These are phyloP conservation scores for Boletus sp. DNA, from an alignment of 768 basidiomycete genomes.

Conservation along the genomic window DNA sequence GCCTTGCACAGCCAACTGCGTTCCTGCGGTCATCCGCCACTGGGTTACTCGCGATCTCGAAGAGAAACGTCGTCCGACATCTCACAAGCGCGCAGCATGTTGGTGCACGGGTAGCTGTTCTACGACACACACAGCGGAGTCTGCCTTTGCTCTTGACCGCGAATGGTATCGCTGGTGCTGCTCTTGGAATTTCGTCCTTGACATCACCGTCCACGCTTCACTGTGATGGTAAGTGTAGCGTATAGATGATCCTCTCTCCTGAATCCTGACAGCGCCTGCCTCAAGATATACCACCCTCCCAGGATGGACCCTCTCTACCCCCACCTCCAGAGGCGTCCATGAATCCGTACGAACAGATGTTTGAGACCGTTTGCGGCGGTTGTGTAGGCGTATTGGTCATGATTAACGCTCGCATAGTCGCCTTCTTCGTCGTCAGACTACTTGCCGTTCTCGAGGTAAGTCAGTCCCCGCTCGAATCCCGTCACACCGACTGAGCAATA, in stretches of 20 bases:
- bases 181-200: constrained; percentile 44
- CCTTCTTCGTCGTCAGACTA: constrained; percentile 82
- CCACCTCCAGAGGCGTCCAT: constrained; percentile 71
- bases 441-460: constrained; percentile 89
- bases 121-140: constrained; percentile 5
- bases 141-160: constrained; percentile 25
- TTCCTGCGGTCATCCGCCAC: constrained; percentile 32
- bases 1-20: constrained; percentile 1
- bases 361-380: constrained; percentile 85
- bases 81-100: background rate
- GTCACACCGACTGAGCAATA: constrained; percentile 1
- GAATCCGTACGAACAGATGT: constrained; percentile 78
- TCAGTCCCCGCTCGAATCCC: background rate
- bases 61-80: background rate
- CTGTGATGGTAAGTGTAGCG: constrained; percentile 50
- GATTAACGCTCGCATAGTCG: constrained; percentile 83
- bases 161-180: constrained; percentile 40
- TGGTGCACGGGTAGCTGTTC: background rate
- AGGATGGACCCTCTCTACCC: constrained; percentile 12
- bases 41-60: constrained; percentile 45
- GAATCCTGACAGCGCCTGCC: constrained; percentile 4
- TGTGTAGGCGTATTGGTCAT: constrained; percentile 94
- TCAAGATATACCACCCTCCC: constrained; percentile 11
- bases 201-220: constrained; percentile 34
- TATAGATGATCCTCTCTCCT: background rate